Conservation (phyloP, 164 flowering plant genomes). For the Aristolochia californica region DNA sequence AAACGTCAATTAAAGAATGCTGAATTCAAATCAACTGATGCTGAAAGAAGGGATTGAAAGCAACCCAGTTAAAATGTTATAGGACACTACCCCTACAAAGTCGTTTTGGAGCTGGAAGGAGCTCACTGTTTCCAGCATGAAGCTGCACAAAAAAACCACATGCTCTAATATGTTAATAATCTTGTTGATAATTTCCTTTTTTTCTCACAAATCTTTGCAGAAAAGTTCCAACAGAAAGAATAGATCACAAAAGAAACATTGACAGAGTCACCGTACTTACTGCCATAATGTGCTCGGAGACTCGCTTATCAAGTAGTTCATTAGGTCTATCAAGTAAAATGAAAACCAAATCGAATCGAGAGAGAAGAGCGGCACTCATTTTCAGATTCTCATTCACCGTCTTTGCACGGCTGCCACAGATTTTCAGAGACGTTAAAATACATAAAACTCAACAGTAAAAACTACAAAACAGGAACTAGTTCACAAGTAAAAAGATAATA, state of each 20-base stretch:
- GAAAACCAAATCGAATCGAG: conserved; percentile 96
- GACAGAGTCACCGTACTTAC: conserved; percentile 30
- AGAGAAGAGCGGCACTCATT: conserved; percentile 93
- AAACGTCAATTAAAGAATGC: conserved; percentile 3
- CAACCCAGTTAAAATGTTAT: no score
- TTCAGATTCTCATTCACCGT: conserved; percentile 96
- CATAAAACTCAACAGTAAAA: not conserved
- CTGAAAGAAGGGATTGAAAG: no score
- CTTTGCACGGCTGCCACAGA: conserved; percentile 85
- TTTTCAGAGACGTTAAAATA: not conserved
- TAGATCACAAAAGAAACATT: not conserved
- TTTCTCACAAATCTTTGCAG: not conserved
- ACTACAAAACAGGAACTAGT: no score
- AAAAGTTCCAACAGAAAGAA: not conserved
- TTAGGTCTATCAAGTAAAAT: conserved; percentile 92
- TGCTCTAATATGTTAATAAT: not conserved
- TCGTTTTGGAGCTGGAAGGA: conserved; percentile 47
- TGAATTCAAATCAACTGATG: no score
- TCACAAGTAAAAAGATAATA: no score
- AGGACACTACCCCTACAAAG: conserved; percentile 37
- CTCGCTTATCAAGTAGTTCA: conserved; percentile 76
- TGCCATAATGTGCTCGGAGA: conserved; percentile 94
- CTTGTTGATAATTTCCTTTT: no score
- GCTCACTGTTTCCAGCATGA: conserved; percentile 64
- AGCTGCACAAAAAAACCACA: conserved; percentile 45